Evolutionary conservation across 1,139 yeast genomes (phyloP), one percentile per base, ranked within the genome.

Genomic region (Protomyces inouyei): DNA sequence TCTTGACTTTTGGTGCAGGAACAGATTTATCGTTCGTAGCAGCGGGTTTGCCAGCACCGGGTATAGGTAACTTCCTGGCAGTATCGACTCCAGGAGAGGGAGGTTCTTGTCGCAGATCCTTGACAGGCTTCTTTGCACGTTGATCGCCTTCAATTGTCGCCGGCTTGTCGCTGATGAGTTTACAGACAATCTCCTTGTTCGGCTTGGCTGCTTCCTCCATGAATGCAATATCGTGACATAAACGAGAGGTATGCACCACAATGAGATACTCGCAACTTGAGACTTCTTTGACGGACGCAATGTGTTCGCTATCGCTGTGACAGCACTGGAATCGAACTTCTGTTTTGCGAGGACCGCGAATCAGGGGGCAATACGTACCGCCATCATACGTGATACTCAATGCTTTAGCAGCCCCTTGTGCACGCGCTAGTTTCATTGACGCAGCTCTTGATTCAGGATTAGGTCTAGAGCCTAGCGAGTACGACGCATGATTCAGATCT

Each of bases 321-420:
- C 85, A 85, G 74, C 98, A 92, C 43, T 80, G 78, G 72, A 86
- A 90, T 60, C 83, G 83, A 2, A 92, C 76, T 64, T 86, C 88
- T 0, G 85, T 78, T 0, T 80, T 75, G 67, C 97, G 79, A 3
- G 85, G 86, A 51, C 77, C 75, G 0, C 82, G 81, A 0, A 95
- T 88, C 57, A 87, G 72, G 71, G 88, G 96, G 76, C 98, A 92
- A 0, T 80, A 70, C 3, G 84, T 83, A 1, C 98, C 98, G 66
- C 79, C 76, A 0, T 75, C 77, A 14, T 87, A 74, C 1, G 77
- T 75, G 67, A 87, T 90, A 60, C 81, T 78, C 28, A 86, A 72
- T 67, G 79, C 80, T 66, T 79, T 78, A 0, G 77, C 79, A 40
- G 76, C 73, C 57, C 72, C 71, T 3, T 72, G 69, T 32, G 67